Base-by-base conservation (phyloP, 192 early-diverging fungal genomes). In the Chytriomyces hyalinus region DNA sequence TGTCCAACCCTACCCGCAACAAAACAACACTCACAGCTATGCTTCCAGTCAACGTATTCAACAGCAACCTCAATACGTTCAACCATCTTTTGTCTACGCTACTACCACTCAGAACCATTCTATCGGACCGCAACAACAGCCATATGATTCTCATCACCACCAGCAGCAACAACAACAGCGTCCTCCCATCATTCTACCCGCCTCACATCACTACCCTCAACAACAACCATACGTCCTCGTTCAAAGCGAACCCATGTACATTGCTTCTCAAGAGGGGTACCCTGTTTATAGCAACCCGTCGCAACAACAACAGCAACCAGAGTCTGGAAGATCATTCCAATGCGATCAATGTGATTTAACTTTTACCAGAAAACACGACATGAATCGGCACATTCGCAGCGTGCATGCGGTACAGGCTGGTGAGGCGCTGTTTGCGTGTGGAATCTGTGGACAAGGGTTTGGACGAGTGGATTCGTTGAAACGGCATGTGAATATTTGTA, bases 401-500 rank as follows among this genome's bases (percentile, higher is more conserved):
- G 66, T 67, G 13, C 66, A 67, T 24, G 43, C 28, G 15, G 66
- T 67, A 13, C 11, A 47, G 44, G 66, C 66, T 11, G 66, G 66
- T 47, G 66, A 11, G 4, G 43, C 28, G 1, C 17, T 67, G 47
- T 67, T 67, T 48, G 66, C 53, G 13, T 57, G 53, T 57, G 53
- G 53, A 1, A 57, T 57, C 5, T 57, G 53, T 20, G 53, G 53
- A 65, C n/a, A 65, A 65, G 63, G 63, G n/a, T 65, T 65, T 20
- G 63, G 63, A 26, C 24, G 66, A 67, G 66, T 67, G 22, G 66
- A 67, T 46, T 67, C 66, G 11, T 48, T 67, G 46, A 67, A 67
- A 48, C 20, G 66, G 63, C 63, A 65, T 65, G 63, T 65, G 2
- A 26, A 26, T 65, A 36, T 36, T 65, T 65, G 63, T 28, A 13